These are phyloP conservation scores for Suillus subalutaceus DNA, from an alignment of 768 basidiomycete genomes.

Conservation along the genomic window DNA sequence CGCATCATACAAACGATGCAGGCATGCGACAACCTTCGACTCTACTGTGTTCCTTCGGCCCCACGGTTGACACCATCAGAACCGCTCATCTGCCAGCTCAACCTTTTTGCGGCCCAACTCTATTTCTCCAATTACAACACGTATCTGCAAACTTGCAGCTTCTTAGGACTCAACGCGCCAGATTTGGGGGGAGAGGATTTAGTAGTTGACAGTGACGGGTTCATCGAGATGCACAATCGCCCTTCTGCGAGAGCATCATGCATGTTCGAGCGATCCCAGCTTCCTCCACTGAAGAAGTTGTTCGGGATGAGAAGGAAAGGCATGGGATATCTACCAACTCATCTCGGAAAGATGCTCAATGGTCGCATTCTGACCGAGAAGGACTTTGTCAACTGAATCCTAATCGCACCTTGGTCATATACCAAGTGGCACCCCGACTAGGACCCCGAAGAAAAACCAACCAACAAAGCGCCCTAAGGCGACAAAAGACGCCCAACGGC, in stretches of 20 bases:
- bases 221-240: slow-evolving; percentile 22
- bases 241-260: slow-evolving; percentile 8
- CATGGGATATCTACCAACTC: slow-evolving; percentile 38
- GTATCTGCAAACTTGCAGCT: slow-evolving; percentile 31
- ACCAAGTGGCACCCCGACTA: too few species aligned
- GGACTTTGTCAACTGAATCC: slow-evolving; percentile 25
- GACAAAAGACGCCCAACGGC: too few species aligned
- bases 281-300: slow-evolving; percentile 33
- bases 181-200: slow-evolving; percentile 18
- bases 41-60: slow-evolving; percentile 17
- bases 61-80: slow-evolving; percentile 2
- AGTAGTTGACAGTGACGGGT: slow-evolving; percentile 22
- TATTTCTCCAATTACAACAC: slow-evolving; percentile 30
- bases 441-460: too few species aligned
- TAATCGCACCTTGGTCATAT: too few species aligned
- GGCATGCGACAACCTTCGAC: slow-evolving; percentile 37
- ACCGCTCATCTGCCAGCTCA: slow-evolving; percentile 24
- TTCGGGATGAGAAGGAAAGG: slow-evolving; percentile 43
- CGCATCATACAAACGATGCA: slow-evolving; percentile 36
- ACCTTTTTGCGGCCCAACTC: slow-evolving; percentile 36
- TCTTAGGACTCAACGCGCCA: slow-evolving; percentile 28
- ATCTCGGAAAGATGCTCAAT: slow-evolving; percentile 44
- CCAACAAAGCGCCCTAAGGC: too few species aligned
- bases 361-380: slow-evolving; percentile 25
- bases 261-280: slow-evolving; percentile 14